Conservation (phyloP, 345 rosid species). For the Odontarrhena argentea region DNA sequence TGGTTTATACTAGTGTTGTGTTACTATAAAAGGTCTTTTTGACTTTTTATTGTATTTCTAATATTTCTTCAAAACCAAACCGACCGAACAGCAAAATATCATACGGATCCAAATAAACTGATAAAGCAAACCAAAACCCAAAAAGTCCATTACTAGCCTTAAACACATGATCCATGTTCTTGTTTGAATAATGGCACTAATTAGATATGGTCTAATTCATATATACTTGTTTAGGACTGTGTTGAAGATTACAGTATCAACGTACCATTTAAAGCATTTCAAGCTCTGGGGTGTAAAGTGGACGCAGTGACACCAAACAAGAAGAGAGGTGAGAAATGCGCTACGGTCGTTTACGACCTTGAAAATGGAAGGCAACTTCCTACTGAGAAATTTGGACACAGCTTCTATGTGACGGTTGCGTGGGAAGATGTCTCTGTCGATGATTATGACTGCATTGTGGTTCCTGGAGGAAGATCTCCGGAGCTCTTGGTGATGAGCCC, state of each 20-base stretch:
- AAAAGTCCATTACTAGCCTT: not conserved
- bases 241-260: slow-evolving; percentile 53
- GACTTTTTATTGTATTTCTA: too few relatives aligned
- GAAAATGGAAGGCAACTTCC: slow-evolving; percentile 47
- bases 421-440: slow-evolving; percentile 48
- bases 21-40: too few relatives aligned
- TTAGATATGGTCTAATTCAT: not conserved
- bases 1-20: too few relatives aligned
- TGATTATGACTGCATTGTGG: slow-evolving; percentile 52
- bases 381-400: slow-evolving; percentile 56
- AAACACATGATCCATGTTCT: not conserved
- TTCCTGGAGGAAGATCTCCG: slow-evolving; percentile 59
- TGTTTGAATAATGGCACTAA: not conserved
- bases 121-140: too few relatives aligned
- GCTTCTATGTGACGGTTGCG: slow-evolving; percentile 44
- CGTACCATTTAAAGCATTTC: slow-evolving; percentile 55
- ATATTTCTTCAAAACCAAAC: too few relatives aligned
- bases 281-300: slow-evolving; percentile 54
- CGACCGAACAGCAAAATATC: too few relatives aligned
- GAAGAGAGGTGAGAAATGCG: slow-evolving; percentile 53
- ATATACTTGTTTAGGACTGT: slow-evolving; percentile 45
- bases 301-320: slow-evolving; percentile 52
- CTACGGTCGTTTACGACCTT: slow-evolving; percentile 47
- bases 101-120: too few relatives aligned
- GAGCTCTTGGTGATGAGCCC: slow-evolving; percentile 51